Evolutionary conservation across 2,329 filamentous ascomycete species (phyloP).

Genomic region (Cordyceps pruinosa): DNA sequence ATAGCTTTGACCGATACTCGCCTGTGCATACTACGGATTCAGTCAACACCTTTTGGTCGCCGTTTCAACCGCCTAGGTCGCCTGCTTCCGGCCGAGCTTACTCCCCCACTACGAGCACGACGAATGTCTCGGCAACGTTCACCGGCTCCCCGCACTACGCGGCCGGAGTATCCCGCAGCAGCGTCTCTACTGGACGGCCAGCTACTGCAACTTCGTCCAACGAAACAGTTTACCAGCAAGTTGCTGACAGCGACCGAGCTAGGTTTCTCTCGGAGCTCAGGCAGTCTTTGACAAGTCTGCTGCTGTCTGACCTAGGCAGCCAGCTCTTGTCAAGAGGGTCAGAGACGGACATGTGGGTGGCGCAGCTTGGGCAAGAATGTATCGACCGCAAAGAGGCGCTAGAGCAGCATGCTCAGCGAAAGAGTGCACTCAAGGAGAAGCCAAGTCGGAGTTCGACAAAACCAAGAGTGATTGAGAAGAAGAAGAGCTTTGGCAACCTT

Average conservation of each 20-base stretch:
- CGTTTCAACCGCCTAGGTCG: conserved; percentile 64
- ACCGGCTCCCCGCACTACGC: conserved; percentile 35
- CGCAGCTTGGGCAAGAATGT: conserved; percentile 58
- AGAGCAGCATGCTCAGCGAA: conserved; percentile 39
- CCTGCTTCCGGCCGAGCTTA: conserved; percentile 53
- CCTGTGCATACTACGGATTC: conserved; percentile 68
- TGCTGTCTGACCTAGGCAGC: conserved; percentile 84
- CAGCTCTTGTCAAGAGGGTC: conserved; percentile 82
- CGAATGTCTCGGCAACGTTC: conserved; percentile 48
- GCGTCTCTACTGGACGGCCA: conserved; percentile 47
- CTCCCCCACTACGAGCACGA: conserved; percentile 55
- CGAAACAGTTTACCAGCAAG: conserved; percentile 57
- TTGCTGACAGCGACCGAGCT: conserved; percentile 61
- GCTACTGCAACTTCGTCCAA: conserved; percentile 61
- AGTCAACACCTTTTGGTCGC: conserved; percentile 80
- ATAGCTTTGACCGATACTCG: conserved; percentile 58
- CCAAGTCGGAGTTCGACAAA: conserved; percentile 37
- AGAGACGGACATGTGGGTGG: conserved; percentile 88
- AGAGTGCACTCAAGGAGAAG: conserved; percentile 33
- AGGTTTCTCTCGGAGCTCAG: conserved; percentile 72
- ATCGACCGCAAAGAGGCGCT: conserved; percentile 54
- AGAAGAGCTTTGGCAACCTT: conserved; percentile 61
- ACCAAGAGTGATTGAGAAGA: conserved; percentile 52
- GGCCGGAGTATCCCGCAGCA: conserved; percentile 38
- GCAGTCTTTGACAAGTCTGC: conserved; percentile 72